These are phyloP conservation scores for Salinomyces thailandicus DNA, from an alignment of 2,329 filamentous ascomycete genomes.

Conservation along the genomic window DNA sequence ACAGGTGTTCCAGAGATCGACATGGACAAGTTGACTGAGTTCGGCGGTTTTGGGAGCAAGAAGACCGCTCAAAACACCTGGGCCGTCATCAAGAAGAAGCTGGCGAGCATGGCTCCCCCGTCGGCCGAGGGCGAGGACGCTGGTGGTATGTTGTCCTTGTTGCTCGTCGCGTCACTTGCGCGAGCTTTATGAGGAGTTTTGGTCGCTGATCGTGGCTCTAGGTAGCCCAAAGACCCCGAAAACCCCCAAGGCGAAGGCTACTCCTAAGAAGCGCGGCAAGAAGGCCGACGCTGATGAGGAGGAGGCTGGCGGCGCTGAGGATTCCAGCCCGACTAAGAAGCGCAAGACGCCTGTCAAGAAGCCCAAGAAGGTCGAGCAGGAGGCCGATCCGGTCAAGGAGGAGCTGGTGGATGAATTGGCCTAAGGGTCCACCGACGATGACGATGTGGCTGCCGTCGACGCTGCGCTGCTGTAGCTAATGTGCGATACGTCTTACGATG, in stretches of 20 bases:
- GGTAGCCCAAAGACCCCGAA: slow-evolving; percentile 9
- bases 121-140: slow-evolving; percentile 10
- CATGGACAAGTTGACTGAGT: slow-evolving; percentile 19
- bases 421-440: too few relatives aligned
- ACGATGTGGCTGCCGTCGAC: too few relatives aligned
- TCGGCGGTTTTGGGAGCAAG: slow-evolving; percentile 21
- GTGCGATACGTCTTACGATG: too few relatives aligned
- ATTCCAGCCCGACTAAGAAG: slow-evolving; percentile 10
- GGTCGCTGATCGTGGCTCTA: slow-evolving; percentile 1
- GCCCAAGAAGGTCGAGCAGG: slow-evolving; percentile 5
- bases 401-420: neutral
- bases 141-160: slow-evolving; percentile 8
- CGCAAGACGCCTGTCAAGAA: slow-evolving; percentile 17
- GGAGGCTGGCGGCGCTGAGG: slow-evolving; percentile 7
- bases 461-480: too few relatives aligned
- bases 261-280: slow-evolving; percentile 22
- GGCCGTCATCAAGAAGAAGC: slow-evolving; percentile 27
- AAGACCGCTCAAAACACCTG: slow-evolving; percentile 28
- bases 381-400: slow-evolving; percentile 3
- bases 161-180: neutral
- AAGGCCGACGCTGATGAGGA: slow-evolving; percentile 15
- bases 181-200: neutral
- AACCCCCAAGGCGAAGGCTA: slow-evolving; percentile 11
- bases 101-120: slow-evolving; percentile 10
- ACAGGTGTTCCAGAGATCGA: slow-evolving; percentile 25